A percentile compares a stretch with the other conserved stretches of the same genome.
These are phyloP conservation scores for Nadsonia commutata DNA, from an alignment of 1,139 yeast genomes.

Conservation along the genomic window DNA sequence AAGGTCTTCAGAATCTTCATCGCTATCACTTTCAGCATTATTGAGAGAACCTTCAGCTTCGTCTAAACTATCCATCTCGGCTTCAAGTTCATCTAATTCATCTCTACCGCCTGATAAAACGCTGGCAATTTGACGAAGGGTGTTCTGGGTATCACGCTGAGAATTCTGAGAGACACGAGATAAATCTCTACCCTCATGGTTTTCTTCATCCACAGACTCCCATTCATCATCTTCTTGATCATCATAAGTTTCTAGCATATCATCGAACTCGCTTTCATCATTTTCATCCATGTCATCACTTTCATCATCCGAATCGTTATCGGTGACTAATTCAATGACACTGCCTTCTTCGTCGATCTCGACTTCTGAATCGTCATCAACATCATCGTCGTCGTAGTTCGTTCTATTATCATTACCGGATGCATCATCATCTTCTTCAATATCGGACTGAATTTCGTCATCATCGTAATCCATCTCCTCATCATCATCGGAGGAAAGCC, in stretches of 20 bases:
- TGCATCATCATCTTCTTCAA: constrained; percentile 21
- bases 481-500: constrained; percentile 17
- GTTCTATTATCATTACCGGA: constrained; percentile 18
- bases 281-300: constrained; percentile 19
- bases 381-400: constrained; percentile 7
- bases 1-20: constrained; percentile 13
- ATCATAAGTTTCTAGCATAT: constrained; percentile 20
- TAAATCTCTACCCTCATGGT: constrained; percentile 14
- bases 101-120: constrained; percentile 6
- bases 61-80: background rate
- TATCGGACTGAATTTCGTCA: constrained; percentile 23
- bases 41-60: background rate
- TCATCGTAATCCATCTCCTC: constrained; percentile 19
- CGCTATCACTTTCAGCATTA: constrained; percentile 11
- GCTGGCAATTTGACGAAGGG: background rate
- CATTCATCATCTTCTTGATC: constrained; percentile 26
- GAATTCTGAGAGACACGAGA: constrained; percentile 9
- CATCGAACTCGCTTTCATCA: constrained; percentile 21
- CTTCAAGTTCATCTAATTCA: constrained; percentile 10
- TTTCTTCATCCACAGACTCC: constrained; percentile 18
- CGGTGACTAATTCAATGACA: constrained; percentile 10
- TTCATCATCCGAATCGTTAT: constrained; percentile 17
- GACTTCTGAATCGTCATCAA: constrained; percentile 4
- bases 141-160: background rate
- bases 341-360: constrained; percentile 11